Evolutionary conservation across 352 stramenopile species (phyloP).

Genomic region (Phytophthora podocarpi): DNA sequence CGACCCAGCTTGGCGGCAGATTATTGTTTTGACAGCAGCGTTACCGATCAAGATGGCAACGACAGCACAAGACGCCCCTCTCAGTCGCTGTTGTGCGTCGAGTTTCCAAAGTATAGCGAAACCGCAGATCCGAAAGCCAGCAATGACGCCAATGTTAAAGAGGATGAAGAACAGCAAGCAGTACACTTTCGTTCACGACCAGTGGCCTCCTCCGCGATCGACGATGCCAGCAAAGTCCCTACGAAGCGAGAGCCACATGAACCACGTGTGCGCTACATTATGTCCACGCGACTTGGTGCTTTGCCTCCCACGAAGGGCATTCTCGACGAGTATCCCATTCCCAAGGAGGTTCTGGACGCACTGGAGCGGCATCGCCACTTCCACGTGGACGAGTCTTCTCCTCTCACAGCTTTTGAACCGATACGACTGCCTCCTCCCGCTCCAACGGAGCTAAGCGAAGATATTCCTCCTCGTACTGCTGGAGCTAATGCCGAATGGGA

Average conservation of each 20-base stretch:
- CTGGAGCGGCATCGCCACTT: constrained; percentile 69
- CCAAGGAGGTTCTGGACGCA: constrained; percentile 68
- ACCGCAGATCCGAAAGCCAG: background rate
- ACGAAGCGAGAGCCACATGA: constrained; percentile 40
- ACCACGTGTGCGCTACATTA: constrained; percentile 73
- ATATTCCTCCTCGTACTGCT: too few relatives aligned
- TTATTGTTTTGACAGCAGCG: background rate
- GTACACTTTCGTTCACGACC: constrained; percentile 64
- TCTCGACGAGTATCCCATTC: constrained; percentile 75
- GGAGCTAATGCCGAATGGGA: constrained; percentile 45
- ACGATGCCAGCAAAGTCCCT: constrained; percentile 40
- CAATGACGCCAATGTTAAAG: constrained; percentile 13
- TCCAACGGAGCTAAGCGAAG: constrained; percentile 10
- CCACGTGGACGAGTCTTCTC: constrained; percentile 63
- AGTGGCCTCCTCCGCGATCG: constrained; percentile 38
- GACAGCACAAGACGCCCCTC: background rate
- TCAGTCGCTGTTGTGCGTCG: constrained; percentile 3
- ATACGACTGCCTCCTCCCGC: constrained; percentile 28
- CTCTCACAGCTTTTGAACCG: constrained; percentile 63
- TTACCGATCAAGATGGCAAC: background rate
- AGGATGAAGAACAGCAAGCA: constrained; percentile 48
- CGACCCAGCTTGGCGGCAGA: background rate
- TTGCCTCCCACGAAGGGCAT: constrained; percentile 67
- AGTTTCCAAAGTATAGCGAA: constrained; percentile 21
- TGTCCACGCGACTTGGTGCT: constrained; percentile 57